Evolutionary conservation across 2,329 filamentous ascomycete species (phyloP), one percentile per base, ranked within the genome.

Genomic region (Penicillium sp.): DNA sequence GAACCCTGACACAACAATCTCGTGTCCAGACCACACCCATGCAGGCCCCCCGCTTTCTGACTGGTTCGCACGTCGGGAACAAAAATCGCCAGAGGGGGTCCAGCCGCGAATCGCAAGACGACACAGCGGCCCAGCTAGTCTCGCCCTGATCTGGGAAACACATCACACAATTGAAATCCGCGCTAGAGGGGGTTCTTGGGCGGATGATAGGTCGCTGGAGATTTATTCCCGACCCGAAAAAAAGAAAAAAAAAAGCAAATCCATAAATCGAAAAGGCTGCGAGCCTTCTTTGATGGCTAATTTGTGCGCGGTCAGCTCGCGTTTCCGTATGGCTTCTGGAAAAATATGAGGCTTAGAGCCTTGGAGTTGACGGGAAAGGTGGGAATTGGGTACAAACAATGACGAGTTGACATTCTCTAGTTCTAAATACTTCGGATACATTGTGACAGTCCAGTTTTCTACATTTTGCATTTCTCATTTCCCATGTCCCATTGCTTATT

Each of bases 11-110:
- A 54, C 47, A 54, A 54, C 24, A 31, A 43, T 36, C 47, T 57
- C 54, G 57, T 56, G 57, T 63, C 60, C 45, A 62, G 59, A 54
- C 57, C 53, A n/a, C 10, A 49, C 49, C 45, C 24, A 54, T 54
- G 52, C 42, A 49, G 40, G 43, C 43, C 49, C 49, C 32, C 54
- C 40, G 21, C 32, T 16, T 36, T 46, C 52, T 60, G 11, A 61
- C 60, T 59, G 56, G 58, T 46, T 27, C 38, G 46, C 46, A 24
- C 18, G 29, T 31, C 14, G 46, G 24, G 29, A 54, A 52, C 29
- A 27, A 34, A 43, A 53, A 43, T 29, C 10, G 32, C 42, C 27
- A 52, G 13, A 10, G 36, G 44, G 55, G 49, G 47, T 39, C 45
- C 24, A 50, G 36, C 50, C 43, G 49, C 61, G 60, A 64, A 64